These are phyloP conservation scores for Arabis alpina DNA, from an alignment of 345 rosid genomes.

Conservation along the genomic window DNA sequence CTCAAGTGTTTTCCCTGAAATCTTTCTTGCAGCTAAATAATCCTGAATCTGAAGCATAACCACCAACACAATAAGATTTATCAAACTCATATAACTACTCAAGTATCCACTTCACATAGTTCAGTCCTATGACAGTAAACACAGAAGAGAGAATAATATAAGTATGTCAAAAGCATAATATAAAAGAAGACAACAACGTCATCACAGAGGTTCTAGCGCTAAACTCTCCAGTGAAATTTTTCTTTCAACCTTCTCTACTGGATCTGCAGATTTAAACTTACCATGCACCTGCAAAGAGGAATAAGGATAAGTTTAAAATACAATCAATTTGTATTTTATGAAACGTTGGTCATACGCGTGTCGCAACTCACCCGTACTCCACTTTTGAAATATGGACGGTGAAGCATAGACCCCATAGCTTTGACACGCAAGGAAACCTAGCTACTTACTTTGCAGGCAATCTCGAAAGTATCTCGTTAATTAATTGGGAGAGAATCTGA, in stretches of 20 bases:
- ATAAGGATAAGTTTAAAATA: conserved; percentile 1
- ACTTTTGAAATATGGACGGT: conserved; percentile 46
- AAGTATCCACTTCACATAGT: conserved; percentile 20
- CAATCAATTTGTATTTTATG: neutral
- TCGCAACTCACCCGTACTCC: conserved; percentile 55
- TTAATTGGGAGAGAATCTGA: too few species aligned
- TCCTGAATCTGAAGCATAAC: conserved; percentile 61
- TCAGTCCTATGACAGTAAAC: conserved; percentile 11
- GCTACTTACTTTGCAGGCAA: too few species aligned
- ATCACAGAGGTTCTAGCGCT: conserved; percentile 64
- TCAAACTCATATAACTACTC: conserved; percentile 35
- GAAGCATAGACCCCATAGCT: too few species aligned
- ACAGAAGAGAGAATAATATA: conserved; percentile 14
- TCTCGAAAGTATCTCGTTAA: too few species aligned
- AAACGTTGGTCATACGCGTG: conserved; percentile 11
- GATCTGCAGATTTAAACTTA: conserved; percentile 37
- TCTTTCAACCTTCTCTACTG: conserved; percentile 51
- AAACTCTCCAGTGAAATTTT: conserved; percentile 62
- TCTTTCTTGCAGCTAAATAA: conserved; percentile 76
- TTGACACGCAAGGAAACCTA: too few species aligned
- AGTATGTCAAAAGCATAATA: neutral
- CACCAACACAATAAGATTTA: conserved; percentile 9
- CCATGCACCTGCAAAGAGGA: conserved; percentile 54
- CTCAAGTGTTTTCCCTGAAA: conserved; percentile 63
- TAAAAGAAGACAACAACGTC: conserved; percentile 55